phyloP scores from a whole-genome alignment of 2,329 filamentous ascomycete genomes.

The Colletotrichum tropicale region DNA sequence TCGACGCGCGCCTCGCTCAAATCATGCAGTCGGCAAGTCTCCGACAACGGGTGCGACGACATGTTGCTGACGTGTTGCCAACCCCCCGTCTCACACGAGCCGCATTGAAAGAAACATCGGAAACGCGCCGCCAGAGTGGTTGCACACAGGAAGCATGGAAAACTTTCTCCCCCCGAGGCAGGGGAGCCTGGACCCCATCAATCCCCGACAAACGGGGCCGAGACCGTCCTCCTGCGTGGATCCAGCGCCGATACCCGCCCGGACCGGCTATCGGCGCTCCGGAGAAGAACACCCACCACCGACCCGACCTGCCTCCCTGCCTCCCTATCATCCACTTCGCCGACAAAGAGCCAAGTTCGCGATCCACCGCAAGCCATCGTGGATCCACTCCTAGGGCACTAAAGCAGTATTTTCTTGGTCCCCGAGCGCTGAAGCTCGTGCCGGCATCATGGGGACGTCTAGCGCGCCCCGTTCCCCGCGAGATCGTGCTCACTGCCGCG shows the following conservation, averaged over 20 bases:
- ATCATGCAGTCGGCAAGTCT: neutral
- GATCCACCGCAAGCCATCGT: neutral
- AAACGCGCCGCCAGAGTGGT: neutral
- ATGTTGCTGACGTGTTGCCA: neutral
- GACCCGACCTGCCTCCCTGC: neutral
- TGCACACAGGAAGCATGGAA: neutral
- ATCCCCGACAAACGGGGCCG: constrained; percentile 15
- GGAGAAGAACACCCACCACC: neutral
- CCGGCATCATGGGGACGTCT: constrained; percentile 1
- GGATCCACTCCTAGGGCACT: constrained; percentile 2
- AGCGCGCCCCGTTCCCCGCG: neutral
- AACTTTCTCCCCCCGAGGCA: neutral
- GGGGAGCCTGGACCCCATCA: neutral
- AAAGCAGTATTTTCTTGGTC: neutral
- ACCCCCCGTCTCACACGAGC: neutral
- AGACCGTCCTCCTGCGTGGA: neutral
- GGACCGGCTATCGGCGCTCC: constrained; percentile 11
- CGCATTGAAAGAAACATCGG: neutral
- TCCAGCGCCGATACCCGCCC: constrained; percentile 14
- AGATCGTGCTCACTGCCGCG: neutral
- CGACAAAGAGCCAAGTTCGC: neutral
- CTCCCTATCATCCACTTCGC: neutral
- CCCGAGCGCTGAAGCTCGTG: neutral
- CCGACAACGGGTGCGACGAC: neutral
- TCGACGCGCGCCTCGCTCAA: neutral